phyloP scores from a whole-genome alignment of 164 flowering plant genomes.

The Vitis vinifera region DNA sequence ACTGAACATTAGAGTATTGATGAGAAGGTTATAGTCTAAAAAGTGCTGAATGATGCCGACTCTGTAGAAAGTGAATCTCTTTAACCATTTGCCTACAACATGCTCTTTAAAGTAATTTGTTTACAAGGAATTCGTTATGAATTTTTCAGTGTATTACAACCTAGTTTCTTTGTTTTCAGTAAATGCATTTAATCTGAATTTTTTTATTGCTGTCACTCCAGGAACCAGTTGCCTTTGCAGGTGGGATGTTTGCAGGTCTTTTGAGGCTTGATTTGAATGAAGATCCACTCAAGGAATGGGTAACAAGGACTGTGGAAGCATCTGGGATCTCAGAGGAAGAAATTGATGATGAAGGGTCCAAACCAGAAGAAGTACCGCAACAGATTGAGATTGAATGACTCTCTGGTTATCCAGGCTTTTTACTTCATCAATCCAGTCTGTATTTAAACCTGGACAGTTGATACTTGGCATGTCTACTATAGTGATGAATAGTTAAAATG shows the following conservation, averaged over 20 bases:
- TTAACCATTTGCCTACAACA: too few species aligned
- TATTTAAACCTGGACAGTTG: too few species aligned
- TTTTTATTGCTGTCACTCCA: conserved; percentile 8
- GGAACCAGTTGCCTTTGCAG: conserved; percentile 92
- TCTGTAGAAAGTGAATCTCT: not conserved
- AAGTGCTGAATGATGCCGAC: too few species aligned
- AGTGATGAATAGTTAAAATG: too few species aligned
- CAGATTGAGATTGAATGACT: conserved; percentile 74
- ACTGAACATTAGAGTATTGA: not conserved
- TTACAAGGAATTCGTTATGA: too few species aligned
- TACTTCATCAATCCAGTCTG: too few species aligned
- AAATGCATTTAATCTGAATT: too few species aligned
- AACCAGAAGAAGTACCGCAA: conserved; percentile 54
- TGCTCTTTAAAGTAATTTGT: too few species aligned
- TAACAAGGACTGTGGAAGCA: conserved; percentile 75
- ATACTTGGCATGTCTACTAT: too few species aligned
- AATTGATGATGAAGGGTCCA: conserved; percentile 25
- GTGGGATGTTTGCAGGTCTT: conserved; percentile 83
- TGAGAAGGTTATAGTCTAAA: not conserved
- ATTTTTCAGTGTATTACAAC: too few species aligned
- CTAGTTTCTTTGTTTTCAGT: too few species aligned
- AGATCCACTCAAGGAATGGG: conserved; percentile 89
- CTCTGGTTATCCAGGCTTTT: not conserved
- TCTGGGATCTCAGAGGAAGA: conserved; percentile 65
- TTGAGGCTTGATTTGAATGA: conserved; percentile 81